Conservation (phyloP, 768 basidiomycete species). For the Epithele typhae region DNA sequence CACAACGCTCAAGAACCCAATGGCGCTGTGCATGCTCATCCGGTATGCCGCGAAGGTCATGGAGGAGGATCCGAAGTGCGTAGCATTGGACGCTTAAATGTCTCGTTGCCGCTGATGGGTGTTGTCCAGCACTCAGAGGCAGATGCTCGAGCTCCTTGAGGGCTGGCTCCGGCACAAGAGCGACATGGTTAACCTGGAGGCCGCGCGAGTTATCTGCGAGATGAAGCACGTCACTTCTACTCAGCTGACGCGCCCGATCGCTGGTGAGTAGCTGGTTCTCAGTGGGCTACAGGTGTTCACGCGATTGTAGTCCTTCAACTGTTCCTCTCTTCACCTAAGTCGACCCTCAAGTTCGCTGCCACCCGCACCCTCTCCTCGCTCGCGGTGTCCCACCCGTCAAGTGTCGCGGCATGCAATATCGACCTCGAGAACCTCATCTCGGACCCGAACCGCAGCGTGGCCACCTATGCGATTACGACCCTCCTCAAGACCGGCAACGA, state of each 20-base stretch:
- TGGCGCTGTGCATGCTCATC: slow-evolving; percentile 98
- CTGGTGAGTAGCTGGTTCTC: too few species aligned
- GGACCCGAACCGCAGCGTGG: slow-evolving; percentile 92
- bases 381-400: slow-evolving; percentile 78
- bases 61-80: slow-evolving; percentile 98
- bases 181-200: slow-evolving; percentile 99
- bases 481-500: slow-evolving; percentile 99
- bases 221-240: slow-evolving; percentile 77
- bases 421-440: slow-evolving; percentile 97
- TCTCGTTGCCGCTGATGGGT: slow-evolving; percentile 1
- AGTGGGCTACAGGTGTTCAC: too few species aligned
- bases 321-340: slow-evolving; percentile 93
- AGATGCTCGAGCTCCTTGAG: slow-evolving; percentile 91
- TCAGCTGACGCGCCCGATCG: slow-evolving; percentile 84
- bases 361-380: slow-evolving; percentile 91
- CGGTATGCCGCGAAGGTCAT: slow-evolving; percentile 98
- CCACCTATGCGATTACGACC: slow-evolving; percentile 98
- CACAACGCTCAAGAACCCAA: slow-evolving; percentile 86
- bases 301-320: slow-evolving; percentile 90
- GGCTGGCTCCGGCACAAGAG: slow-evolving; percentile 97
- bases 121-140: slow-evolving; percentile 72
- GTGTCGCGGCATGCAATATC: slow-evolving; percentile 89
- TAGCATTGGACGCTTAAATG: slow-evolving; percentile 9
- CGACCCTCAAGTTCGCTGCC: slow-evolving; percentile 94
- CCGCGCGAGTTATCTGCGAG: slow-evolving; percentile 95